A percentile compares a stretch with the other conserved stretches of the same genome.
These are phyloP conservation scores for Pleoardoris graminearum DNA, from an alignment of 2,329 filamentous ascomycete species.

Conservation along the genomic window DNA sequence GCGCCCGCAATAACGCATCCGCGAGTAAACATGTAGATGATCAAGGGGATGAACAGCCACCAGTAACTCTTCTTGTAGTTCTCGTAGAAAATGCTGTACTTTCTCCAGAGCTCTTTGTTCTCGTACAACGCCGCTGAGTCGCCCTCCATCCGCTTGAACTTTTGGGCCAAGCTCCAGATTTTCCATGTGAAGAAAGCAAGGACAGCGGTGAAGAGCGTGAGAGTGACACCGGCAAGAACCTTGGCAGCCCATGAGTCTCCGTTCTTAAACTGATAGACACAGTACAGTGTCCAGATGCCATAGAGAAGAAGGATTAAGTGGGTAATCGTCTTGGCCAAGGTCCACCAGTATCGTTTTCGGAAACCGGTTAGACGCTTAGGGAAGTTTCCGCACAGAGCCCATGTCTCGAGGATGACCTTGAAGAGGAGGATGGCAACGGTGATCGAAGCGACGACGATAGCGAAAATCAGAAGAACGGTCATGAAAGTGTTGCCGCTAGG, in stretches of 20 bases:
- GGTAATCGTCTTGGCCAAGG: slow-evolving; percentile 85
- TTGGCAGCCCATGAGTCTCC: slow-evolving; percentile 96
- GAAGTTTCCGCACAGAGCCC: slow-evolving; percentile 87
- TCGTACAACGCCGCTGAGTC: slow-evolving; percentile 76
- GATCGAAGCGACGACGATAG: slow-evolving; percentile 81
- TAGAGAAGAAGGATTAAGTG: slow-evolving; percentile 90
- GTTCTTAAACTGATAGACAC: slow-evolving; percentile 90
- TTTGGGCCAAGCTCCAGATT: slow-evolving; percentile 76
- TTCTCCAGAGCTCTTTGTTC: slow-evolving; percentile 86
- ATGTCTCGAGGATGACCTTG: slow-evolving; percentile 88
- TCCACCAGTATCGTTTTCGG: slow-evolving; percentile 94
- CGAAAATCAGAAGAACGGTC: slow-evolving; percentile 87
- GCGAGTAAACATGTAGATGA: slow-evolving; percentile 88
- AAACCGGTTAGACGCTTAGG: slow-evolving; percentile 79
- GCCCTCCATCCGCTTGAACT: slow-evolving; percentile 75
- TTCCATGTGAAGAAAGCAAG: slow-evolving; percentile 82
- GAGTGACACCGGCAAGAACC: slow-evolving; percentile 76
- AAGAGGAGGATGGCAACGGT: slow-evolving; percentile 84
- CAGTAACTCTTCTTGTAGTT: slow-evolving; percentile 92
- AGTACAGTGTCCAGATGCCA: slow-evolving; percentile 93
- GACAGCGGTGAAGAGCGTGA: slow-evolving; percentile 77
- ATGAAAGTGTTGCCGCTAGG: slow-evolving; percentile 93
- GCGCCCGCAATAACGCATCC: slow-evolving; percentile 82
- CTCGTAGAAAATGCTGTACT: slow-evolving; percentile 97
- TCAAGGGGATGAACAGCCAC: slow-evolving; percentile 93